These are phyloP conservation scores for Oryza australiensis DNA, from an alignment of 176 grass and related monocot species.

Conservation along the genomic window DNA sequence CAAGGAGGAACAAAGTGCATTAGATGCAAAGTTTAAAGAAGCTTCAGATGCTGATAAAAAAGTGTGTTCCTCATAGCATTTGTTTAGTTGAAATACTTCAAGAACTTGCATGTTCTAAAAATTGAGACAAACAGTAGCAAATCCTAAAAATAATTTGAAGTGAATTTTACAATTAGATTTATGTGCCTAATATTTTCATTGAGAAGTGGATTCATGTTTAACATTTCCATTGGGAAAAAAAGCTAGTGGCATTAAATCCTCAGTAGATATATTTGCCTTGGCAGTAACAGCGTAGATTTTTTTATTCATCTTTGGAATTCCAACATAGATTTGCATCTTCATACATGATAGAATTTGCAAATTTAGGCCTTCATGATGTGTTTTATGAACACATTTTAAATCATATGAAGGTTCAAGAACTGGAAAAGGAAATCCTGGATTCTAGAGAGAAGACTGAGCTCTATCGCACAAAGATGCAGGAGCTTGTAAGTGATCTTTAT, in stretches of 20 bases:
- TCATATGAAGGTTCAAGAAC: constrained; percentile 88
- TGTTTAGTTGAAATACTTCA: constrained; percentile 26
- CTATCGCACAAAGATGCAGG: constrained; percentile 97
- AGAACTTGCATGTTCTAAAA: not conserved
- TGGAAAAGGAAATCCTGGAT: constrained; percentile 98
- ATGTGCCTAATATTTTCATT: not conserved
- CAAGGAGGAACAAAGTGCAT: constrained; percentile 80
- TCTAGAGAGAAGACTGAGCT: constrained; percentile 94
- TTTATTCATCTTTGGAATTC: constrained; percentile 5
- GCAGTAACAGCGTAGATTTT: not conserved
- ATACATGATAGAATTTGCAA: not conserved
- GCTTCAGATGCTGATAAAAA: constrained; percentile 95
- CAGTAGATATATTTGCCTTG: constrained; percentile 9
- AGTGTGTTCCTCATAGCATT: constrained; percentile 27
- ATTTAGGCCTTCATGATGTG: constrained; percentile 29
- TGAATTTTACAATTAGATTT: not conserved
- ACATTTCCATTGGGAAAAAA: constrained; percentile 4
- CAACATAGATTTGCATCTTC: constrained; percentile 18
- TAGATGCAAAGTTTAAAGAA: constrained; percentile 88
- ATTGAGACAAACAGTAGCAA: constrained; percentile 13
- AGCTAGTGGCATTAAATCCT: constrained; percentile 4
- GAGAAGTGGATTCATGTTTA: constrained; percentile 1
- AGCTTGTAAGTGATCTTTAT: constrained; percentile 76
- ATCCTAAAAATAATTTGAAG: constrained; percentile 8
- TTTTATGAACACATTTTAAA: constrained; percentile 42